These are phyloP conservation scores for Metschnikowia anglica DNA, from an alignment of 805 yeast genomes.

Conservation along the genomic window DNA sequence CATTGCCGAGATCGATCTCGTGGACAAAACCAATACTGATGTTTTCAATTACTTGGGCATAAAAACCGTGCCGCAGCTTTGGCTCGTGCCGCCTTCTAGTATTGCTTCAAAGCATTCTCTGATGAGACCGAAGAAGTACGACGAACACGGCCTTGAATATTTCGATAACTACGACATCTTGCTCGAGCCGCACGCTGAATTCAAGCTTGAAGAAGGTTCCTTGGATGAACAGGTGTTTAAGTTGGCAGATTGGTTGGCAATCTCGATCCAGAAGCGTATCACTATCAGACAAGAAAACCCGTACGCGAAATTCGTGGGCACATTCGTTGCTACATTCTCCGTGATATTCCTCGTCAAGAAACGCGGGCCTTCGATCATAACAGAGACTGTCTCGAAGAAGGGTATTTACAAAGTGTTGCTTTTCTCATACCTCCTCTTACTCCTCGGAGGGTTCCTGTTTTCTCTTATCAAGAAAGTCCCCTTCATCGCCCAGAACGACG, in stretches of 20 bases:
- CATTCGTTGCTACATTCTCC: slow-evolving; percentile 47
- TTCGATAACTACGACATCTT: slow-evolving; percentile 22
- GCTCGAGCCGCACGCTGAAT: slow-evolving; percentile 33
- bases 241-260: slow-evolving; percentile 55
- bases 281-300: slow-evolving; percentile 44
- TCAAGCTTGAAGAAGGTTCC: slow-evolving; percentile 37
- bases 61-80: slow-evolving; percentile 60
- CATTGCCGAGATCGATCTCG: slow-evolving; percentile 53
- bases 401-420: slow-evolving; percentile 26
- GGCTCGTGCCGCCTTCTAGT: slow-evolving; percentile 58
- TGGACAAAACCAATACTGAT: slow-evolving; percentile 37
- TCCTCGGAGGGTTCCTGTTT: slow-evolving; percentile 65
- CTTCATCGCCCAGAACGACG: slow-evolving; percentile 52
- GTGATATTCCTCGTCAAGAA: slow-evolving; percentile 50
- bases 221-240: slow-evolving; percentile 41
- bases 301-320: slow-evolving; percentile 39
- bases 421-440: slow-evolving; percentile 42
- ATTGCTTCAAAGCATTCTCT: slow-evolving; percentile 17
- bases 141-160: slow-evolving; percentile 23
- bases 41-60: slow-evolving; percentile 44
- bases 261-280: slow-evolving; percentile 44
- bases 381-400: slow-evolving; percentile 22
- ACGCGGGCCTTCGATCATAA: slow-evolving; percentile 35
- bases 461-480: slow-evolving; percentile 61
- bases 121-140: slow-evolving; percentile 18